These are phyloP conservation scores for Coniella vitis DNA, from an alignment of 2,329 filamentous ascomycete genomes.

Conservation along the genomic window DNA sequence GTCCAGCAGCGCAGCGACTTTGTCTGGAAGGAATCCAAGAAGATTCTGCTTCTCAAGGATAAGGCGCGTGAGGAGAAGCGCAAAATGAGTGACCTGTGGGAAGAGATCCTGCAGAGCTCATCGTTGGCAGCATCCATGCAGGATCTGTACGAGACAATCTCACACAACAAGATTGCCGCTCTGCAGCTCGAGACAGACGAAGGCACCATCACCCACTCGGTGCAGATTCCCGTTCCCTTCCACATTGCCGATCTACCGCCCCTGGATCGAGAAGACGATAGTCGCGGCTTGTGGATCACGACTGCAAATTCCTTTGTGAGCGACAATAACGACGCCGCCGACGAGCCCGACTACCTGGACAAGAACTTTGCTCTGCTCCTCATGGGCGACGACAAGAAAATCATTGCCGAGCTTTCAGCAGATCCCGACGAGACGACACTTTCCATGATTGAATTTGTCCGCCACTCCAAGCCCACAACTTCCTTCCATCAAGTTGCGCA, in stretches of 20 bases:
- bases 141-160: constrained; percentile 74
- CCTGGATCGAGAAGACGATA: constrained; percentile 55
- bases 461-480: constrained; percentile 62
- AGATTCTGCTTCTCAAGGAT: constrained; percentile 73
- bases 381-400: constrained; percentile 71
- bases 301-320: constrained; percentile 71
- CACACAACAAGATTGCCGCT: constrained; percentile 78
- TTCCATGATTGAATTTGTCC: constrained; percentile 74
- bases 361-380: constrained; percentile 84
- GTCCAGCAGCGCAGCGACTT: constrained; percentile 87
- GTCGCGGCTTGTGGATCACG: constrained; percentile 76
- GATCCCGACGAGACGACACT: constrained; percentile 70
- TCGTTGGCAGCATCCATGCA: constrained; percentile 77
- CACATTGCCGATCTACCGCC: constrained; percentile 69
- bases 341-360: constrained; percentile 64
- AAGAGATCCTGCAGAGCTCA: constrained; percentile 62
- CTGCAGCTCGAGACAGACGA: constrained; percentile 63
- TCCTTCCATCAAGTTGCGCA: constrained; percentile 66
- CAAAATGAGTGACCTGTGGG: constrained; percentile 63
- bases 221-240: constrained; percentile 58
- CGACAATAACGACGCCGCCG: constrained; percentile 54
- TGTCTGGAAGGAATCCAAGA: constrained; percentile 84
- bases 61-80: constrained; percentile 64
- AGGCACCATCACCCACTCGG: constrained; percentile 53
- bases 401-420: constrained; percentile 66